Conservation (phyloP, 2,329 filamentous ascomycete species). For the Fusarium pseudoanthophilum region DNA sequence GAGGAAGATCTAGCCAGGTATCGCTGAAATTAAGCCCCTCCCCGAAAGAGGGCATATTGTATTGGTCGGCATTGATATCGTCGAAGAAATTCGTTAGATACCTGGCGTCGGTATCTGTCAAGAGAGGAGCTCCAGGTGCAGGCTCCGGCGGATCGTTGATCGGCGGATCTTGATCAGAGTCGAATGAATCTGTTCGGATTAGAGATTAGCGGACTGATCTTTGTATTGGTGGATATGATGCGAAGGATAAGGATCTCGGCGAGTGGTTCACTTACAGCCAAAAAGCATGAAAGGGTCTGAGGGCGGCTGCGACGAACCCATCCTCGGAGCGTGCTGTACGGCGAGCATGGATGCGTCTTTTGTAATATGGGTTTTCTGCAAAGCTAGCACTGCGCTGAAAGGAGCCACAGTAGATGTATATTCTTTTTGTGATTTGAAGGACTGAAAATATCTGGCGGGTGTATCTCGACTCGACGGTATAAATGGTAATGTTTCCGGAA, state of each 20-base stretch:
- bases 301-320: slow-evolving; percentile 67
- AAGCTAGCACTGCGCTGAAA: slow-evolving; percentile 11
- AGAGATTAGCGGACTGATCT: slow-evolving; percentile 41
- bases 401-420: slow-evolving; percentile 6
- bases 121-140: slow-evolving; percentile 71
- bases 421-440: background rate
- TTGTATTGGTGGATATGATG: background rate
- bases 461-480: background rate
- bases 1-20: slow-evolving; percentile 69
- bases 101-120: slow-evolving; percentile 70
- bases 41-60: slow-evolving; percentile 60
- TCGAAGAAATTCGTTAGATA: slow-evolving; percentile 69
- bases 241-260: background rate
- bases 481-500: background rate
- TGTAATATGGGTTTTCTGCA: slow-evolving; percentile 15
- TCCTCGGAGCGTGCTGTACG: slow-evolving; percentile 63
- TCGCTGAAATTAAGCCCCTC: slow-evolving; percentile 62
- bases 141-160: slow-evolving; percentile 68
- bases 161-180: slow-evolving; percentile 57
- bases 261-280: slow-evolving; percentile 67
- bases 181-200: slow-evolving; percentile 56
- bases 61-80: slow-evolving; percentile 62
- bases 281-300: slow-evolving; percentile 68
- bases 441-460: background rate
- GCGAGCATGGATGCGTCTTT: slow-evolving; percentile 66